Evolutionary conservation across 495 filamentous ascomycete genomes (phyloP).

Genomic region (Penicillium psychrofluorescens): DNA sequence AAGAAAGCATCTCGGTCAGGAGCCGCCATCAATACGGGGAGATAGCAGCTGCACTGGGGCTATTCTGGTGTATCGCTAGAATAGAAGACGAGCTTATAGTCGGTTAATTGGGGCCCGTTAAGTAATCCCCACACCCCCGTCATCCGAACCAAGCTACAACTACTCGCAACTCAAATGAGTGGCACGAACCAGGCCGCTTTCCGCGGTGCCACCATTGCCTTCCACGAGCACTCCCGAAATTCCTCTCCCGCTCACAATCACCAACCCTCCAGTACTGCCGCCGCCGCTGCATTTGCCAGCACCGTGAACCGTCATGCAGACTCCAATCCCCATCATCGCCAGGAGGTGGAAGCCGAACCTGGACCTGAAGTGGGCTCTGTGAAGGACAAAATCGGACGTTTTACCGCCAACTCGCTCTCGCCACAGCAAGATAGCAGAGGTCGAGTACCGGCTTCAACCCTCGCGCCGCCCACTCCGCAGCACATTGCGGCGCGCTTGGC

Average conservation of each 20-base stretch:
- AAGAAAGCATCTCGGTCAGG: too few species aligned
- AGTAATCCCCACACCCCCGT: too few species aligned
- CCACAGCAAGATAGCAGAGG: constrained; percentile 2
- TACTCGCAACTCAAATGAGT: not conserved
- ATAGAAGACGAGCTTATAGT: too few species aligned
- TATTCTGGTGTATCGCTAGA: too few species aligned
- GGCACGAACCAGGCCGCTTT: constrained; percentile 27
- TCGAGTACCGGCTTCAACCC: constrained; percentile 7
- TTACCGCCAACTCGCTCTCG: constrained; percentile 18
- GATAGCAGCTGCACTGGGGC: too few species aligned
- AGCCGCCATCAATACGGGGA: too few species aligned
- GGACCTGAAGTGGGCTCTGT: constrained; percentile 33
- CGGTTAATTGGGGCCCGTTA: too few species aligned
- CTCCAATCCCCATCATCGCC: constrained; percentile 1
- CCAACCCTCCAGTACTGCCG: constrained; percentile 5
- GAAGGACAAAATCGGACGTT: constrained; percentile 34
- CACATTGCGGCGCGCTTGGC: constrained; percentile 33
- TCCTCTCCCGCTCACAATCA: constrained; percentile 8
- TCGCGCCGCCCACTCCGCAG: constrained; percentile 17
- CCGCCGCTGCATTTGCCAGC: constrained; percentile 12
- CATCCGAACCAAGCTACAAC: too few species aligned
- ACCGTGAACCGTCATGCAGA: constrained; percentile 13
- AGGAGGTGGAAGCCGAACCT: constrained; percentile 13
- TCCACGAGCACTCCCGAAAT: constrained; percentile 17
- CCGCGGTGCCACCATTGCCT: constrained; percentile 35